phyloP scores from a whole-genome alignment of 176 grass and related monocot species.

The Eleusine coracana region DNA sequence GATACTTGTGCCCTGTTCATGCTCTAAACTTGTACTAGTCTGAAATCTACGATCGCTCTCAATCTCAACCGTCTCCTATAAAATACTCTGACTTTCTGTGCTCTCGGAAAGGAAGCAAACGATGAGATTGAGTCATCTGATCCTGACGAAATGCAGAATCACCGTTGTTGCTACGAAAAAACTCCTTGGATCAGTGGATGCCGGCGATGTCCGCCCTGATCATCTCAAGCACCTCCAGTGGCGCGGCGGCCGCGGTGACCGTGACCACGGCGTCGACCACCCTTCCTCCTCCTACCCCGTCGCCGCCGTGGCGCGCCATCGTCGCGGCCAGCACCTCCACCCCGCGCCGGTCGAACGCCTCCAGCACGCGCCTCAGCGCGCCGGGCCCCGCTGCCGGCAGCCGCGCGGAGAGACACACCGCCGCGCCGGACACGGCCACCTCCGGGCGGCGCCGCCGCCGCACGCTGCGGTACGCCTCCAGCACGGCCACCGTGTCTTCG shows the following conservation, averaged over 20 bases:
- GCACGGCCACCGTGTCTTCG: conserved; percentile 36
- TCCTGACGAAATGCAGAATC: neutral
- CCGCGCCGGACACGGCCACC: conserved; percentile 3
- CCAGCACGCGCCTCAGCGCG: conserved; percentile 21
- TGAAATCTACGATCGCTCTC: too few species aligned
- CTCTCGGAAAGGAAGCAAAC: too few species aligned
- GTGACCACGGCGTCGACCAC: conserved; percentile 17
- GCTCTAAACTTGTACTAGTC: too few species aligned
- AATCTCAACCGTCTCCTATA: too few species aligned
- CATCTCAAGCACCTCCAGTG: conserved; percentile 30
- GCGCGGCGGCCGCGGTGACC: conserved; percentile 33
- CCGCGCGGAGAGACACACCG: conserved; percentile 25
- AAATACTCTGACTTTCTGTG: too few species aligned
- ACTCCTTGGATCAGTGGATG: conserved; percentile 16
- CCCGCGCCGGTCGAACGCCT: conserved; percentile 38
- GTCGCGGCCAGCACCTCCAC: conserved; percentile 42
- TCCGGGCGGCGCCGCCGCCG: neutral
- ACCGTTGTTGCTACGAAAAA: neutral
- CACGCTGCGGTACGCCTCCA: conserved; percentile 37
- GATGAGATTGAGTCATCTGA: too few species aligned
- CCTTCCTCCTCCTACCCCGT: neutral
- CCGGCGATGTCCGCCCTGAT: conserved; percentile 43
- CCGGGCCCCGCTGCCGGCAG: conserved; percentile 31
- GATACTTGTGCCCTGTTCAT: too few species aligned
- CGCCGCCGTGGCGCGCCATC: conserved; percentile 6